Conservation (phyloP, 805 yeast genomes). For the Metschnikowia dekortorum region DNA sequence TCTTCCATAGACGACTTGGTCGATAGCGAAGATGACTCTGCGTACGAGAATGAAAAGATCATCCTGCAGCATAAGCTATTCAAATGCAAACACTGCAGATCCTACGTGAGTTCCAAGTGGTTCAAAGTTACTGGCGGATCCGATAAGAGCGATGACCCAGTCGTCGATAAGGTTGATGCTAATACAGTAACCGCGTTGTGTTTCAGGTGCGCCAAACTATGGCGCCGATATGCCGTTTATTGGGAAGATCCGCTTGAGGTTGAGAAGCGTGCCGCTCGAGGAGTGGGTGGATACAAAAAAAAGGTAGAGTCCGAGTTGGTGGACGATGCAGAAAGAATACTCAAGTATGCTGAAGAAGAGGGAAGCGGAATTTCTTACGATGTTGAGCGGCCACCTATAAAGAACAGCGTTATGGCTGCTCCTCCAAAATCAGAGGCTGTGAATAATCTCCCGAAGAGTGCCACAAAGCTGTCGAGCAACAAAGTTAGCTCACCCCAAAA, state of each 20-base stretch:
- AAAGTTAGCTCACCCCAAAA: not conserved
- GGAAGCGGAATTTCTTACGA: conserved; percentile 24
- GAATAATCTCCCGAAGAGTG: not conserved
- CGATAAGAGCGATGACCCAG: conserved; percentile 27
- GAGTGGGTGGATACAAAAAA: conserved; percentile 54
- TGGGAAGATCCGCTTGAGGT: conserved; percentile 83
- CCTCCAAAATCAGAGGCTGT: not conserved
- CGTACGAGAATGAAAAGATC: conserved; percentile 57
- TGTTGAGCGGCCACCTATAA: not conserved
- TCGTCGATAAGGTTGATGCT: conserved; percentile 10
- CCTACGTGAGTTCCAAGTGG: conserved; percentile 59
- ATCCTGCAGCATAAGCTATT: conserved; percentile 37
- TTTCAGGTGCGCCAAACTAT: conserved; percentile 78
- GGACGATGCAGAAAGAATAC: conserved; percentile 55
- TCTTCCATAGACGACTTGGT: conserved; percentile 45
- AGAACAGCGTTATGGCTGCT: not conserved
- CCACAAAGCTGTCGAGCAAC: not conserved
- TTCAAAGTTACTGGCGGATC: conserved; percentile 61
- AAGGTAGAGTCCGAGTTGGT: conserved; percentile 63
- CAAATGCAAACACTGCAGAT: conserved; percentile 69
- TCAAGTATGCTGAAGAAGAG: conserved; percentile 42
- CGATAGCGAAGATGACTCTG: conserved; percentile 66
- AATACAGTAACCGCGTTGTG: conserved; percentile 61
- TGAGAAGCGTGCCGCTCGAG: conserved; percentile 40
- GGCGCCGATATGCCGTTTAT: conserved; percentile 83